These are phyloP conservation scores for Aspergillus wentii DNA, from an alignment of 495 filamentous ascomycete species.

Conservation along the genomic window DNA sequence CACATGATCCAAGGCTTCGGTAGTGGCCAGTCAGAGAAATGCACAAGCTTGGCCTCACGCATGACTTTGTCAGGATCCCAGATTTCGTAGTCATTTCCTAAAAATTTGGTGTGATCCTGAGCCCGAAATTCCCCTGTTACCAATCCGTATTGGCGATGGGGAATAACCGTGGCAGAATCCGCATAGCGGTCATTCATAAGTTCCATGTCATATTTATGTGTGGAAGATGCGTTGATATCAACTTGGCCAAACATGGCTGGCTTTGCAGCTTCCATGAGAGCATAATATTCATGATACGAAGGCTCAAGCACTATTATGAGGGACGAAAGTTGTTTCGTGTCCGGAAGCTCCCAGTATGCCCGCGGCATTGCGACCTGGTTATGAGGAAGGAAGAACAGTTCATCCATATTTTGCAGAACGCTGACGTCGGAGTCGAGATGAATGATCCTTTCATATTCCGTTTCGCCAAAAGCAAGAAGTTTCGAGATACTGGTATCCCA, in stretches of 20 bases:
- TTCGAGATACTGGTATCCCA: slow-evolving; percentile 67
- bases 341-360: slow-evolving; percentile 64
- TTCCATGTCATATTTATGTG: slow-evolving; percentile 61
- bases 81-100: slow-evolving; percentile 55
- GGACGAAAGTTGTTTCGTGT: slow-evolving; percentile 50
- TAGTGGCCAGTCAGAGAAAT: slow-evolving; percentile 78
- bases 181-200: slow-evolving; percentile 67
- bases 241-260: slow-evolving; percentile 32
- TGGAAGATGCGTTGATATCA: slow-evolving; percentile 23
- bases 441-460: slow-evolving; percentile 62
- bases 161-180: slow-evolving; percentile 63
- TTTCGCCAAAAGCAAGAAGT: slow-evolving; percentile 65
- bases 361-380: slow-evolving; percentile 59
- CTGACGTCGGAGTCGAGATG: slow-evolving; percentile 66
- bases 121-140: slow-evolving; percentile 66
- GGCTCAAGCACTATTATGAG: slow-evolving; percentile 64
- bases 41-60: slow-evolving; percentile 68
- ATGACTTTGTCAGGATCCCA: slow-evolving; percentile 66
- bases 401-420: slow-evolving; percentile 62
- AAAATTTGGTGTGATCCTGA: slow-evolving; percentile 53
- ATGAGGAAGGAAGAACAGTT: slow-evolving; percentile 66
- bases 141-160: slow-evolving; percentile 68
- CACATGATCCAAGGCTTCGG: slow-evolving; percentile 75
- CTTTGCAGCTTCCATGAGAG: slow-evolving; percentile 39
- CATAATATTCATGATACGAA: slow-evolving; percentile 46